Percentiles rank a stretch among this genome's conserved stretches.
Conservation (phyloP, 805 yeast genomes). For the Starmerella apicola region DNA sequence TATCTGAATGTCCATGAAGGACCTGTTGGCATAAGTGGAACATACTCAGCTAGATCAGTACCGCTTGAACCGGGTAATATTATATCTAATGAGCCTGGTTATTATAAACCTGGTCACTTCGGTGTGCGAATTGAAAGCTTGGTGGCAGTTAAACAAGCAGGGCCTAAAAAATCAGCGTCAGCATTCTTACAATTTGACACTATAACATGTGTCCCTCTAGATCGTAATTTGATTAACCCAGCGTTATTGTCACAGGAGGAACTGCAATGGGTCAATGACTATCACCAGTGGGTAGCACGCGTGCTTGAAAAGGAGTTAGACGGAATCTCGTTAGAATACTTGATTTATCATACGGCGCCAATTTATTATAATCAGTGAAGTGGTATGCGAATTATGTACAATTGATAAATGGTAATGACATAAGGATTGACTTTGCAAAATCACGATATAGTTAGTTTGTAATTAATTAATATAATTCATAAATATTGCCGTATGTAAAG, state of each 20-base stretch:
- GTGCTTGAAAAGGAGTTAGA: slow-evolving; percentile 40
- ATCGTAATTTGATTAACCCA: slow-evolving; percentile 57
- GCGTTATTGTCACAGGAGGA: slow-evolving; percentile 48
- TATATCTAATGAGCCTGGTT: slow-evolving; percentile 90
- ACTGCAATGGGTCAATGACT: slow-evolving; percentile 52
- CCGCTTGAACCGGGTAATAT: slow-evolving; percentile 57
- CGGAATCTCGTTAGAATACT: slow-evolving; percentile 55
- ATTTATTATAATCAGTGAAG: not conserved
- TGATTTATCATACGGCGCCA: slow-evolving; percentile 24
- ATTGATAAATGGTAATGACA: too few relatives aligned
- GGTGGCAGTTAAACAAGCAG: slow-evolving; percentile 39
- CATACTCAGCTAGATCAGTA: slow-evolving; percentile 30
- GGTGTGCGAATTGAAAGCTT: slow-evolving; percentile 89
- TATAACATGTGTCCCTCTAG: slow-evolving; percentile 72
- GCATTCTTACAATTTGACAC: slow-evolving; percentile 64
- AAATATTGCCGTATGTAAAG: too few relatives aligned
- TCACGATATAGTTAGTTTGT: too few relatives aligned
- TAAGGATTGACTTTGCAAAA: too few relatives aligned
- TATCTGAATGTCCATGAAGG: slow-evolving; percentile 89
- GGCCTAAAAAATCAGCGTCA: slow-evolving; percentile 36
- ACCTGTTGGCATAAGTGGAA: slow-evolving; percentile 59
- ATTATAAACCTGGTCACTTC: slow-evolving; percentile 74
- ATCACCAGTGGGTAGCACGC: slow-evolving; percentile 47
- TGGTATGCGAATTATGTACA: too few relatives aligned
- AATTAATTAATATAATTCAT: not conserved